Base-by-base conservation (phyloP, 164 flowering plant species). In the Nymphaea colorata region DNA sequence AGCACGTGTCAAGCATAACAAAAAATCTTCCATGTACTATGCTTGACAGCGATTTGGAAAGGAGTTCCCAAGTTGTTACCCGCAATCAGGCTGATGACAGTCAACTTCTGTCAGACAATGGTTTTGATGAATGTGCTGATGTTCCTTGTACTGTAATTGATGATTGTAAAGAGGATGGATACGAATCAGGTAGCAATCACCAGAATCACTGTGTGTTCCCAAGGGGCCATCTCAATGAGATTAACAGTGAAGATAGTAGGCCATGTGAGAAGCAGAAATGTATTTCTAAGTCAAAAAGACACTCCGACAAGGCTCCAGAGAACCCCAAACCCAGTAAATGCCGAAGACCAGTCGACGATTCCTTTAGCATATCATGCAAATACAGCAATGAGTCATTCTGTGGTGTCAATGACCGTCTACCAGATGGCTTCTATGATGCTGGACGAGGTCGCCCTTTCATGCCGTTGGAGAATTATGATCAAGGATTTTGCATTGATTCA, bases 351-450 rank as follows among this genome's bases (percentile, higher is more conserved):
- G 57, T 70, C 18, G 79, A 72, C 41, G 78, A 80, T 51, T 66
- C 69, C 61, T 69, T 71, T 47, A 73, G 62, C 70, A 43, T 88
- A 65, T 86, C 97, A 36, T 63, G 69, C 75, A 86, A 88, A 75
- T 94, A 90, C 70, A 88, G 84, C 67, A 69, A 41, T 41, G 71
- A 69, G 61, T 94, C 99, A 70, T 85, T 83, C 64, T 94, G 97
- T 75, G 69, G 91, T 71, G 68, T 70, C 68, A 79, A 82, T 67
- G 99, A 94, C 76, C 76, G 59, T 73, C 73, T 94, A 55, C 85
- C 90, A 62, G 99, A 94, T 82, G 98, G 99, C 4, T 94, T 94
- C 76, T 94, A 88, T 84, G 99, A 94, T 81, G 96, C 96, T 5
- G 99, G 99, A 5, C 90, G 96, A 67, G 96, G 87, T 74, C 80